Evolutionary conservation across 169 alveolate genomes (phyloP), one percentile per base, ranked within the genome.

Genomic region (Eimeria sp.): DNA sequence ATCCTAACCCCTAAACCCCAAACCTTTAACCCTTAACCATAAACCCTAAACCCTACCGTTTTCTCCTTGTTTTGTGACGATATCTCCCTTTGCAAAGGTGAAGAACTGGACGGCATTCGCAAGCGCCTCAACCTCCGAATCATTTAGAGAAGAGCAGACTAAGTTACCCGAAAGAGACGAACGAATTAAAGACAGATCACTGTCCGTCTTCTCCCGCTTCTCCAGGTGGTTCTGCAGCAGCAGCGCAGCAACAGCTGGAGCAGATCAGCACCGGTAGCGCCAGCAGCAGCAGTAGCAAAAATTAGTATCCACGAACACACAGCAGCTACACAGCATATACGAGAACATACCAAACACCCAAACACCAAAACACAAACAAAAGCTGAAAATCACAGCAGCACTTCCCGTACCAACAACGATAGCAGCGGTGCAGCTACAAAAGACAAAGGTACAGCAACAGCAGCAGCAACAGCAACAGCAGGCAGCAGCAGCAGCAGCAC

Each of bases 51-150:
- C 13, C 54, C 16, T 82, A 97, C 98, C 99, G 65, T 95, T 97
- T 61, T 96, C 98, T 25, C 99, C 99, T 92, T 98, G 99, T 51
- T 96, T 96, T 63, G 97, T 97, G 40, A 98, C 99, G 54, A 97
- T 83, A 83, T 98, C 98, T n/a, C 99, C 99, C 65, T 78, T 73
- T 65, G 97, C 97, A 92, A 98, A 98, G 63, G 97, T 98, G 93
- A 97, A 98, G 89, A 96, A 98, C 51, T 98, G 98, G 99, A 98
- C 98, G 57, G 98, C 97, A 45, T 97, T 97, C 57, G 98, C 98
- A 93, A 98, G 97, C n/a, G 99, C 98, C 40, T 97, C 96, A 61
- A 98, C 96, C 93, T 98, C 99, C 63, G 97, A 96, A 34, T 98
- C 99, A 89, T 98, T 98, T 86, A 98, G 92, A 14, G 99, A 95